Conservation (phyloP, 2,329 filamentous ascomycete species). For the Botrytis elliptica region DNA sequence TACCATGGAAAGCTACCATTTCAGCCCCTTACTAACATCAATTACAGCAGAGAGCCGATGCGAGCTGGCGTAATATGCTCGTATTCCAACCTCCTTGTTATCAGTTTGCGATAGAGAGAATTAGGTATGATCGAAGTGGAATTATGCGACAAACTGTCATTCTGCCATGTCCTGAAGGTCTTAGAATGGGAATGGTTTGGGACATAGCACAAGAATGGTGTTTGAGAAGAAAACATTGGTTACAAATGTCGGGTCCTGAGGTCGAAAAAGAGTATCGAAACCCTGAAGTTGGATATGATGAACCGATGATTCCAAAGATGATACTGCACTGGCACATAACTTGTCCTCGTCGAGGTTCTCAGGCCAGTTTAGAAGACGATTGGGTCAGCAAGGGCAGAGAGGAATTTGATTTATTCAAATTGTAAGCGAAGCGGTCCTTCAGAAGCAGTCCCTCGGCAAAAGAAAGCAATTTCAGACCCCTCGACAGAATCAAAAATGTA, state of each 20-base stretch:
- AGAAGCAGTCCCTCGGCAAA: neutral
- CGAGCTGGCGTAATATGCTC: conserved; percentile 19
- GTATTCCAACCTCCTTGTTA: conserved; percentile 19
- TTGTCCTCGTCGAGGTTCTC: conserved; percentile 8
- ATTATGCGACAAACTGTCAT: neutral
- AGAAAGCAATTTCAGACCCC: neutral
- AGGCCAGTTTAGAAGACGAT: neutral
- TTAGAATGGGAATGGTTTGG: conserved; percentile 21
- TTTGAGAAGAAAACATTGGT: conserved; percentile 16
- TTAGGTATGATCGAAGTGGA: conserved; percentile 8
- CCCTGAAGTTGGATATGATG: neutral
- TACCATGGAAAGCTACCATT: neutral
- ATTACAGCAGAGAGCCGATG: conserved; percentile 16
- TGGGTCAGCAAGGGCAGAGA: conserved; percentile 13
- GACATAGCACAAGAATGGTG: conserved; percentile 21
- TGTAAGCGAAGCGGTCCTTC: neutral
- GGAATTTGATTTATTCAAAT: conserved; percentile 32
- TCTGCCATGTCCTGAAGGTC: conserved; percentile 14
- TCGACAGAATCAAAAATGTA: neutral
- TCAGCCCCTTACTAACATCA: neutral
- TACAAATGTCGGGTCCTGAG: conserved; percentile 12
- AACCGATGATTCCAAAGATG: conserved; percentile 16
- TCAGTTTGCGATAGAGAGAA: conserved; percentile 1
- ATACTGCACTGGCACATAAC: conserved; percentile 13
- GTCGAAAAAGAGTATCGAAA: neutral